Evolutionary conservation across 2,329 filamentous ascomycete genomes (phyloP).

Genomic region (Pseudomassariella vexata): DNA sequence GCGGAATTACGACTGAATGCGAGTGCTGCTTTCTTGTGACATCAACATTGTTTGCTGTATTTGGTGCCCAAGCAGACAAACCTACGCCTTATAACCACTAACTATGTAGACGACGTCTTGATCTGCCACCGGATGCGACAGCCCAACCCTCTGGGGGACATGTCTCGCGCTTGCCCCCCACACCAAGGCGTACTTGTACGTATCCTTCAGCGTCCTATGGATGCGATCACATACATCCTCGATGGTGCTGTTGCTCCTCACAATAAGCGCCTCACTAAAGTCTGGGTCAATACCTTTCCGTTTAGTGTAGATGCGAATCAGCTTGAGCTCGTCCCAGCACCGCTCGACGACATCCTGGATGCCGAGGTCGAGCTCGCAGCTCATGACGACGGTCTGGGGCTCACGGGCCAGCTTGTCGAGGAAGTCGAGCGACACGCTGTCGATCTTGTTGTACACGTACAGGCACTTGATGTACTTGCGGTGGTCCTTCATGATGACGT

Average conservation of each 20-base stretch:
- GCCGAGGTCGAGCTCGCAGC: slow-evolving; percentile 89
- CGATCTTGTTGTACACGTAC: slow-evolving; percentile 99
- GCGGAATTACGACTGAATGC: too few relatives aligned
- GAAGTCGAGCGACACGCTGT: slow-evolving; percentile 88
- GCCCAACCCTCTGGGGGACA: slow-evolving; percentile 85
- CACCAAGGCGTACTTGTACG: slow-evolving; percentile 96
- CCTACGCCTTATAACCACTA: slow-evolving; percentile 55
- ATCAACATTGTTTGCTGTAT: neutral
- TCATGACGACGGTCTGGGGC: slow-evolving; percentile 93
- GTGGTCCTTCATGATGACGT: slow-evolving; percentile 99
- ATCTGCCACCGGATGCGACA: slow-evolving; percentile 71
- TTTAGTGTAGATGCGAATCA: slow-evolving; percentile 96
- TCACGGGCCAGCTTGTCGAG: slow-evolving; percentile 88
- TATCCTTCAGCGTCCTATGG: slow-evolving; percentile 91
- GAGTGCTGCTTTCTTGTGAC: neutral
- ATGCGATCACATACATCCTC: slow-evolving; percentile 97
- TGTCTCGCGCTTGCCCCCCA: slow-evolving; percentile 97
- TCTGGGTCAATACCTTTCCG: slow-evolving; percentile 86
- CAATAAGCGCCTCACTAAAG: slow-evolving; percentile 88
- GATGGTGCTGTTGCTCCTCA: slow-evolving; percentile 79
- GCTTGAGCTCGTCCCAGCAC: slow-evolving; percentile 86
- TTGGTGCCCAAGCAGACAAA: too few relatives aligned
- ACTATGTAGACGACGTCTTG: slow-evolving; percentile 66
- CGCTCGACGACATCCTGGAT: slow-evolving; percentile 90
- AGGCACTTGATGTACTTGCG: slow-evolving; percentile 92